These are phyloP conservation scores for Aspergillus diversus DNA, from an alignment of 495 filamentous ascomycete species.

Conservation along the genomic window DNA sequence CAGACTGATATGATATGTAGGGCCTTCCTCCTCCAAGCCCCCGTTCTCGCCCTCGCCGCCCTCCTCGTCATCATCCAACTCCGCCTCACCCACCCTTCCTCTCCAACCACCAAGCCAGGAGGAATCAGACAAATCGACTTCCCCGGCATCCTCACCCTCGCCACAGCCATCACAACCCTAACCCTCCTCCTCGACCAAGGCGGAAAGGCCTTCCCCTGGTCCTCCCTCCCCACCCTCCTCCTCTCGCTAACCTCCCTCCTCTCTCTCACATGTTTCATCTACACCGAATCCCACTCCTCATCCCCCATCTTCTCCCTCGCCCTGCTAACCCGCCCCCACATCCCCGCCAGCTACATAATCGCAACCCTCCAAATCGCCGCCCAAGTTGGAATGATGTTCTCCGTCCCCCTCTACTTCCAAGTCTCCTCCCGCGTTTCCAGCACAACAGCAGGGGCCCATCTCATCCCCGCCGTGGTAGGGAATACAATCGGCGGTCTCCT, in stretches of 20 bases:
- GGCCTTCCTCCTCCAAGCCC: conserved; percentile 65
- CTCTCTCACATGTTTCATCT: conserved; percentile 50
- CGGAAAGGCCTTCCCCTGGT: conserved; percentile 61
- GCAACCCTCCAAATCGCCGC: conserved; percentile 57
- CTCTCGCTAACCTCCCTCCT: conserved; percentile 26
- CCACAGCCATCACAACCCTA: conserved; percentile 47
- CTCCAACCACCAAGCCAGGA: too few species aligned
- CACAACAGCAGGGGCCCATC: conserved; percentile 60
- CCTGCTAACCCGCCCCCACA: conserved; percentile 58
- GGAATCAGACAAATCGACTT: conserved; percentile 60
- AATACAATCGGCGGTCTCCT: conserved; percentile 66
- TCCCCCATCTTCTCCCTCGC: conserved; percentile 67
- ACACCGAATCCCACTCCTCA: conserved; percentile 52
- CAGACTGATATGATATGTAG: too few species aligned
- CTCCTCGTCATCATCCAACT: conserved; percentile 51
- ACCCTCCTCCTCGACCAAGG: conserved; percentile 63
- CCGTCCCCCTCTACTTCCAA: conserved; percentile 71
- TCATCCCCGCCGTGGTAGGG: conserved; percentile 66
- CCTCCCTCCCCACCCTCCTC: conserved; percentile 40
- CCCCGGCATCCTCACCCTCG: conserved; percentile 55
- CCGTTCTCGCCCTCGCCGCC: conserved; percentile 55
- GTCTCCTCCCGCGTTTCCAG: conserved; percentile 59
- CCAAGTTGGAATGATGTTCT: conserved; percentile 56
- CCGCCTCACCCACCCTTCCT: conserved; percentile 42
- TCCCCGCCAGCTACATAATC: conserved; percentile 57